Conservation (phyloP, 129 eudicot genomes). For the Chrysanthemum lavandulifolium region DNA sequence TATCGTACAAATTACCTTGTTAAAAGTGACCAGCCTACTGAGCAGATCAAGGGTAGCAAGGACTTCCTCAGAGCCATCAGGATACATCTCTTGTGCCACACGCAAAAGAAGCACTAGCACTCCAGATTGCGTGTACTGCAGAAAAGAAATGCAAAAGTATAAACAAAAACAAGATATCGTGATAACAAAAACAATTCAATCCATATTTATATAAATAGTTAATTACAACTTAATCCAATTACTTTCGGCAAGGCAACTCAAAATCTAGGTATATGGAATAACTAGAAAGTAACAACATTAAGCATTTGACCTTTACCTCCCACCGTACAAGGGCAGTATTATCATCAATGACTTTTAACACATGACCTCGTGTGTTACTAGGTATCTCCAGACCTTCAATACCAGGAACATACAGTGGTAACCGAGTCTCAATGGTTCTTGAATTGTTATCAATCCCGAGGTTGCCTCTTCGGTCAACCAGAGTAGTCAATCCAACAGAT, state of each 20-base stretch:
- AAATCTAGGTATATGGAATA: constrained; percentile 3
- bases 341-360: constrained; percentile 57
- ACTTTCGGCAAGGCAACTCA: too few species aligned
- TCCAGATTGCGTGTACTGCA: constrained; percentile 80
- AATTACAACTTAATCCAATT: too few species aligned
- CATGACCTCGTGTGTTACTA: constrained; percentile 68
- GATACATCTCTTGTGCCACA: constrained; percentile 63
- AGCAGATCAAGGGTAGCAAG: constrained; percentile 70
- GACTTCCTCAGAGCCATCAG: constrained; percentile 58
- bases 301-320: constrained; percentile 58
- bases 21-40: constrained; percentile 68
- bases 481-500: constrained; percentile 79
- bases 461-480: constrained; percentile 53
- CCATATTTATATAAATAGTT: too few species aligned
- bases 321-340: constrained; percentile 82
- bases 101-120: constrained; percentile 74
- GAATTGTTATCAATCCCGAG: constrained; percentile 46
- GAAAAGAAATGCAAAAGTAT: constrained; percentile 22
- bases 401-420: constrained; percentile 64
- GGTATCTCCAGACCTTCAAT: constrained; percentile 81
- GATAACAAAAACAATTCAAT: too few species aligned
- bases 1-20: constrained; percentile 50
- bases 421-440: constrained; percentile 49
- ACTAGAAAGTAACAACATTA: neutral
- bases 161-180: neutral